A percentile compares a stretch with the other conserved stretches of the same genome.
Evolutionary conservation across 2,329 filamentous ascomycete genomes (phyloP).

Genomic region (Calonectria crousiana): DNA sequence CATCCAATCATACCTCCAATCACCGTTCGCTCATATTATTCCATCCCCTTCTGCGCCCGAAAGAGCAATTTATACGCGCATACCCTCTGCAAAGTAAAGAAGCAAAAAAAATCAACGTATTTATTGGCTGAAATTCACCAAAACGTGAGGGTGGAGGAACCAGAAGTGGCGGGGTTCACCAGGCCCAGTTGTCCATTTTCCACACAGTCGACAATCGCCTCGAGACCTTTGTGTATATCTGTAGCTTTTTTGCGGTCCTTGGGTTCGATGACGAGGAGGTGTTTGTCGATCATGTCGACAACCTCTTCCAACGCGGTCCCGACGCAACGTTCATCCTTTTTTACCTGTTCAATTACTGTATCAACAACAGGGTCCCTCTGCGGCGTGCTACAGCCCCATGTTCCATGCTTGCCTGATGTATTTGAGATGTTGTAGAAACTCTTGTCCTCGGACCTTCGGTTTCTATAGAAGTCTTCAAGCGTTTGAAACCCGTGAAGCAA

Average conservation of each 20-base stretch:
- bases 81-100: neutral
- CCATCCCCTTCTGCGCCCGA: neutral
- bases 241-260: neutral
- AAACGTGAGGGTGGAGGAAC: neutral
- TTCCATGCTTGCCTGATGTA: neutral
- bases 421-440: neutral
- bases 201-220: neutral
- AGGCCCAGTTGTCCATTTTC: neutral
- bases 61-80: neutral
- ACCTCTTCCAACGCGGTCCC: neutral
- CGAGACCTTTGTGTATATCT: neutral
- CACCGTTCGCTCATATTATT: neutral
- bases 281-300: neutral
- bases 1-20: neutral
- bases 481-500: neutral
- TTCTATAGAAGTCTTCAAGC: neutral
- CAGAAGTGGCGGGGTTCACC: neutral
- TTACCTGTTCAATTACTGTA: neutral
- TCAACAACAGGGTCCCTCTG: neutral
- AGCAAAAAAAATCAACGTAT: neutral
- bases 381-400: accelerated
- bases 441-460: neutral
- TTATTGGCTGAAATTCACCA: neutral
- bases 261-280: neutral
- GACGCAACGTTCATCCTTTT: neutral